These are phyloP conservation scores for Exophiala dermatitidis DNA, from an alignment of 2,329 filamentous ascomycete genomes.

Conservation along the genomic window DNA sequence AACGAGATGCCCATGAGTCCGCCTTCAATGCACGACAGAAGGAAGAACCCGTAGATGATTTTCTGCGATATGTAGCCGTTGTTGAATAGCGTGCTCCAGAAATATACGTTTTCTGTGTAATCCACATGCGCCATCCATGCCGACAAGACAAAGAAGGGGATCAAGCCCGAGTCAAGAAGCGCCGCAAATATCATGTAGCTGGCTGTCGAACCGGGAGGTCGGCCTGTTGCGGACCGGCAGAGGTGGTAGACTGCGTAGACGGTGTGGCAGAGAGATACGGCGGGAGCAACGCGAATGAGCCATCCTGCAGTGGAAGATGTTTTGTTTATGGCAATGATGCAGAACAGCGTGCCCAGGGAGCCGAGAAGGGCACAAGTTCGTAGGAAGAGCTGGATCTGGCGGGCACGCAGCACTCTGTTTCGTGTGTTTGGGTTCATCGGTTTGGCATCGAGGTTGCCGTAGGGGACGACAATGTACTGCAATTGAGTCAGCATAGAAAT, in stretches of 20 bases:
- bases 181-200: slow-evolving; percentile 84
- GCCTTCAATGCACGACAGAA: slow-evolving; percentile 56
- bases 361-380: slow-evolving; percentile 61
- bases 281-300: slow-evolving; percentile 69
- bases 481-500: slow-evolving; percentile 10
- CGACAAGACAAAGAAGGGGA: slow-evolving; percentile 58
- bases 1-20: slow-evolving; percentile 66
- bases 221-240: slow-evolving; percentile 58
- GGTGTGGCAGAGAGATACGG: slow-evolving; percentile 63
- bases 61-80: slow-evolving; percentile 49
- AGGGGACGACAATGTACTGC: slow-evolving; percentile 50
- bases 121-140: slow-evolving; percentile 49
- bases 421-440: slow-evolving; percentile 66
- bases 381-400: slow-evolving; percentile 62
- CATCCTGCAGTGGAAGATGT: slow-evolving; percentile 60
- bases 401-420: slow-evolving; percentile 59
- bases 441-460: slow-evolving; percentile 54
- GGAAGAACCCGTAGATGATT: slow-evolving; percentile 62
- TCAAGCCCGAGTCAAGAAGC: slow-evolving; percentile 60
- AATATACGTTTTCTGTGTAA: slow-evolving; percentile 37
- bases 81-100: slow-evolving; percentile 64
- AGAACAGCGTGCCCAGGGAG: slow-evolving; percentile 63
- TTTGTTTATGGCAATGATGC: slow-evolving; percentile 69
- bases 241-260: slow-evolving; percentile 78
- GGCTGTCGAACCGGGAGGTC: slow-evolving; percentile 71